Evolutionary conservation across 768 basidiomycete species (phyloP), one percentile per base, ranked within the genome.

Genomic region (Boletus edulis): DNA sequence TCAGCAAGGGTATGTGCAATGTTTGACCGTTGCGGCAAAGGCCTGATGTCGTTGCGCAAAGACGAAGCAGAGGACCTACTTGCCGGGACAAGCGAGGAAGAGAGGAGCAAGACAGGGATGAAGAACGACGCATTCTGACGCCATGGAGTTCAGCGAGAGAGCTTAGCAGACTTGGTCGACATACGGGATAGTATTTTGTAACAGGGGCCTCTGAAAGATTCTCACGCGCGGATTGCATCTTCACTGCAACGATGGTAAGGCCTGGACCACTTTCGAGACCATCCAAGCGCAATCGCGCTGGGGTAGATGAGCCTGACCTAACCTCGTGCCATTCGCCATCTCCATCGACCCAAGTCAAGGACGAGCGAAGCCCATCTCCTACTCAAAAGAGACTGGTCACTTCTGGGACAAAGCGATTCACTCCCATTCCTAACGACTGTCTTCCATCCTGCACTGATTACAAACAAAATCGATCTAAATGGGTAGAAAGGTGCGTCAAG

Each of bases 401-500:
- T 22, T 61, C 56, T 1, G 70, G 70, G 37, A 54, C 61, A 35
- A 73, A 62, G 35, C 65, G 64, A 34, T 73, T 66, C 50, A 42
- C 55, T 11, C 70, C 70, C 18, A 38, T 70, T 29, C 72, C 72
- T 2, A 7, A 18, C 9, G 49, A 64, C 44, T 73, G 72, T 49
- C 64, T 60, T 17, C 51, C 53, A 3, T 54, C 67, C 8, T 51
- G 54, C 37, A 41, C 54, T 8, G 51, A 38, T 20, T 63, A 67
- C 39, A 67, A 22, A 47, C 57, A 49, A 8, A 63, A 72, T 22
- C 52, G 68, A 29, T 53, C 17, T 12, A 31, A 46, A 43, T 73
- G 70, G 72, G 49, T 46, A 8, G 55, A 51, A 22, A 53, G 37
- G 18, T 64, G 62, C 27, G 44, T 43, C 38, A 52, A 50, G 34